These are phyloP conservation scores for Hypomyces rosellus DNA, from an alignment of 2,329 filamentous ascomycete species.

Conservation along the genomic window DNA sequence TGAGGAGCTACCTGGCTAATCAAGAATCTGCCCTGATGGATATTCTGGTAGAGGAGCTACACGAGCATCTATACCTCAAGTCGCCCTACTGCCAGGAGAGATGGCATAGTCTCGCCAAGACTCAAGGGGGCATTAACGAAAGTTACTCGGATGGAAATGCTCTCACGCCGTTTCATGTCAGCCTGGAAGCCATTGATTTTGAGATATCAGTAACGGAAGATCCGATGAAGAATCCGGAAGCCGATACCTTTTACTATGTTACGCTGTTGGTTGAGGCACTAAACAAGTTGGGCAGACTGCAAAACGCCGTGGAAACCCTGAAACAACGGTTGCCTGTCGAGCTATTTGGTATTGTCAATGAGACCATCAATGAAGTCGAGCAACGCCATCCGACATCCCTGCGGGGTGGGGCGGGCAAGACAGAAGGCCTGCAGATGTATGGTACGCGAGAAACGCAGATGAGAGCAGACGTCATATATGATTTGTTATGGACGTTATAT, in stretches of 20 bases:
- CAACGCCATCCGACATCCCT: conserved; percentile 83
- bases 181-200: conserved; percentile 56
- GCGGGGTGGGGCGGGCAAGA: conserved; percentile 50
- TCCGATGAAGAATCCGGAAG: conserved; percentile 85
- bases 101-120: conserved; percentile 77
- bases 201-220: conserved; percentile 69
- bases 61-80: conserved; percentile 95
- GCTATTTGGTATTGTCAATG: conserved; percentile 87
- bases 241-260: conserved; percentile 92
- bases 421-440: conserved; percentile 55
- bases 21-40: conserved; percentile 90
- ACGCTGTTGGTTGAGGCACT: conserved; percentile 80
- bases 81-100: conserved; percentile 95
- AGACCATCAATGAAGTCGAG: conserved; percentile 90
- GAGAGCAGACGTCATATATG: conserved; percentile 78
- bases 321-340: conserved; percentile 92
- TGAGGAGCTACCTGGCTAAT: conserved; percentile 83
- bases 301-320: conserved; percentile 80
- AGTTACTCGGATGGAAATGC: conserved; percentile 39
- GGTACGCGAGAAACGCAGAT: conserved; percentile 67
- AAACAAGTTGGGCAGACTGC: conserved; percentile 81
- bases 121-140: conserved; percentile 50
- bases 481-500: conserved; percentile 86
- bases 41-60: conserved; percentile 92
- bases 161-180: conserved; percentile 49